Evolutionary conservation across 257 asterid species (phyloP), one percentile per base, ranked within the genome.

Genomic region (Primulina tabacum): DNA sequence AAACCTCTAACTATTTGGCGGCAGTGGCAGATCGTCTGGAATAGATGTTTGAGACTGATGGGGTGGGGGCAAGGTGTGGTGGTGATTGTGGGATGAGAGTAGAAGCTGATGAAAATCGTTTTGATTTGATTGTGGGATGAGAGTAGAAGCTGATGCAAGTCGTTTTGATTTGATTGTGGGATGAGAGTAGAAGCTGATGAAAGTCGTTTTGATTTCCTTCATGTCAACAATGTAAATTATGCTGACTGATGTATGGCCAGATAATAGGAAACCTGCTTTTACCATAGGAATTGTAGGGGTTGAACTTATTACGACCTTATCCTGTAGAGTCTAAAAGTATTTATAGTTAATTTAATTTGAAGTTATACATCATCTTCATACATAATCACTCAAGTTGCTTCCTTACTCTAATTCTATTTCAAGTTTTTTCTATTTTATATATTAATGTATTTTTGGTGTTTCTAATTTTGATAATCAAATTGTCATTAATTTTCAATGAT

Each of bases 401-500:
- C 12, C 52, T 55, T 29, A 11, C 38, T 53, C 47, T 69, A 47
- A 8, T 65, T 7, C 6, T 12, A 10, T 24, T 55, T 56, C 69
- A 33, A 62, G 1, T 57, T 62, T 69, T 65, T 53, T 28, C n/a
- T 47, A 57, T 67, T 68, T 74, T 57, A 20, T 20, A 34, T 11
- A 18, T 17, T 38, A 28, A 28, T 35, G 21, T 8, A 28, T 28
- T 50, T 17, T 16, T 65, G 30, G 21, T 4, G 34, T 18, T 60
- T 18, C 20, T 33, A 18, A 14, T 61, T 61, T 69, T 8, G 16
- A 29, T 53, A 34, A 34, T 47, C 62, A 53, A 64, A 28, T 28
- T 18, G 20, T 5, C 4, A 68, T 70, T 71, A 71, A 35, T 64
- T 72, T 21, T 70, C 50, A 53, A 1, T 28, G 72, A 58, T 65